These are phyloP conservation scores for Picochlorum sp. DNA, from an alignment of 139 green algal species.

Conservation along the genomic window DNA sequence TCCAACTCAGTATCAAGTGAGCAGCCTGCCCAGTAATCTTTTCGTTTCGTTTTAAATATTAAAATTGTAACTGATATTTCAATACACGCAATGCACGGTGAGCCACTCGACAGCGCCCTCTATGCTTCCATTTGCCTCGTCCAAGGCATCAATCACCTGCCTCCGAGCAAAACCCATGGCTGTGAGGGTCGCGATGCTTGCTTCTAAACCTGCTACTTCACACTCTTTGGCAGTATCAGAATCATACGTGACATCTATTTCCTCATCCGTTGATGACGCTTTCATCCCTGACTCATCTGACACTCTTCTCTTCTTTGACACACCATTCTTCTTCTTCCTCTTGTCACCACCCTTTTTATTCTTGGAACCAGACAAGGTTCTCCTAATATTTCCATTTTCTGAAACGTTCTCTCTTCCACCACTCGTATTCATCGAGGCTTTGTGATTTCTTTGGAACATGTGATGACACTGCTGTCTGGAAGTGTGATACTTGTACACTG, in stretches of 20 bases:
- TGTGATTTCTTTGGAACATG: slow-evolving; percentile 1
- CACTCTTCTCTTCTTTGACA: no score
- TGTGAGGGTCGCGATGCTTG: slow-evolving; percentile 18
- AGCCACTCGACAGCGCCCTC: slow-evolving; percentile 58
- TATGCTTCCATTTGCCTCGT: slow-evolving; percentile 45
- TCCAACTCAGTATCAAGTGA: slow-evolving; percentile 35
- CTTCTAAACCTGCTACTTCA: slow-evolving; percentile 8
- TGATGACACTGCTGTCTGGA: not conserved
- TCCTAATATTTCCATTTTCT: not conserved
- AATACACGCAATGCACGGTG: slow-evolving; percentile 27
- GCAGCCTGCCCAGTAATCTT: not conserved
- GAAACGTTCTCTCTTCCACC: slow-evolving; percentile 5
- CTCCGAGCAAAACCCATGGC: slow-evolving; percentile 58
- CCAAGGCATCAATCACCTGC: slow-evolving; percentile 55
- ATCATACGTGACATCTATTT: not conserved
- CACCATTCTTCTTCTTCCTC: not conserved
- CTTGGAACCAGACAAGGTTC: slow-evolving; percentile 7
- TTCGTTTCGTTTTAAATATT: slow-evolving; percentile 1
- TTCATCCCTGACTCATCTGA: not conserved
- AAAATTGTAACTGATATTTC: not conserved
- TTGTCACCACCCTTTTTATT: slow-evolving; percentile 3
- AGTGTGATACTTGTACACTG: not conserved
- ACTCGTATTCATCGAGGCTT: not conserved
- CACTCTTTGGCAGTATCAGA: slow-evolving; percentile 4
- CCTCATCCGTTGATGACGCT: not conserved